phyloP scores from a whole-genome alignment of 129 eudicot species.

The Helichrysum umbraculigerum region DNA sequence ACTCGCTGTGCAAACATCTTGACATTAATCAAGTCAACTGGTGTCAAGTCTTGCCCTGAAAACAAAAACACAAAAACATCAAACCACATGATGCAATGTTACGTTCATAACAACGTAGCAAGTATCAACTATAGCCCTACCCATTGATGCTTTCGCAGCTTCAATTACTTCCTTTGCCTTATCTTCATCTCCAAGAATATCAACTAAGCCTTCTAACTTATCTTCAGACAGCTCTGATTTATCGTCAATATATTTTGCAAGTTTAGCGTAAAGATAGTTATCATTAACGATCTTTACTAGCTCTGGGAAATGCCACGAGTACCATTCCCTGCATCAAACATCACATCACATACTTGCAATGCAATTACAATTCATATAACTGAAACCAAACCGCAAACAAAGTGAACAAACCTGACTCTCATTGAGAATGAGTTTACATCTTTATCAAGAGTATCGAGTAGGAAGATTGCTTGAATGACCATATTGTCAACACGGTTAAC shows the following conservation, averaged over 20 bases:
- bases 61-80: conserved; percentile 12
- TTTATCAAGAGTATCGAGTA: conserved; percentile 95
- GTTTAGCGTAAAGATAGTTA: conserved; percentile 91
- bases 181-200: conserved; percentile 87
- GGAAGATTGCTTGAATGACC: conserved; percentile 95
- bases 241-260: conserved; percentile 71
- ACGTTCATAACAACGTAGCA: not conserved
- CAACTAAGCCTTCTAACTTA: conserved; percentile 59
- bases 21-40: conserved; percentile 83
- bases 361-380: not conserved
- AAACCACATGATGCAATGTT: conserved; percentile 1
- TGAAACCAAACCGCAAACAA: not conserved
- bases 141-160: conserved; percentile 98
- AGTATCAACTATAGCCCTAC: conserved; percentile 35
- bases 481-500: conserved; percentile 95
- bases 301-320: conserved; percentile 99
- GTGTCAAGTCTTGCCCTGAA: conserved; percentile 92
- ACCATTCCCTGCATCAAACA: conserved; percentile 82
- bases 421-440: conserved; percentile 87
- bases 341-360: not conserved
- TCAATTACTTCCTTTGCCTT: conserved; percentile 95
- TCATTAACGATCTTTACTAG: conserved; percentile 89
- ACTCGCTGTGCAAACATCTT: conserved; percentile 91
- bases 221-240: conserved; percentile 78
- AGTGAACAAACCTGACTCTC: conserved; percentile 80